phyloP scores from a whole-genome alignment of 2,329 filamentous ascomycete species.

The Trichophyton verrucosum region DNA sequence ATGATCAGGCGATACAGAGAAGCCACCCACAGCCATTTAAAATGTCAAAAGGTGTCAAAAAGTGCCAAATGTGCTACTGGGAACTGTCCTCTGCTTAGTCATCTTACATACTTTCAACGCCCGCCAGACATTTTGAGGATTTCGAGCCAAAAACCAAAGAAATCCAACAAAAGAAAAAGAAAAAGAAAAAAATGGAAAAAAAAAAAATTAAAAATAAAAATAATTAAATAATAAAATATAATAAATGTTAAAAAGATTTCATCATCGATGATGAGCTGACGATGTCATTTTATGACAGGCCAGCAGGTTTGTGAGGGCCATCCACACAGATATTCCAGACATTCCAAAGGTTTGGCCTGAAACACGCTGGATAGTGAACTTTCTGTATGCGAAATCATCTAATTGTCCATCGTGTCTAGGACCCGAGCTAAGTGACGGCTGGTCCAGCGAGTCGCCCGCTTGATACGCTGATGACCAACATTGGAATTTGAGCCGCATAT shows the following conservation, averaged over 20 bases:
- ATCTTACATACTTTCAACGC: not conserved
- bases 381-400: too few species aligned
- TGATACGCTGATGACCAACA: not conserved
- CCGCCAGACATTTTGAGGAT: not conserved
- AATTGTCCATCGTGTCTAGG: not conserved
- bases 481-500: not conserved
- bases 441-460: not conserved
- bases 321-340: too few species aligned
- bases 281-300: too few species aligned
- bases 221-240: not conserved
- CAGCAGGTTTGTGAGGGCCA: too few species aligned
- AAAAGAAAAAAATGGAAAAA: not conserved
- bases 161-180: not conserved
- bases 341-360: too few species aligned
- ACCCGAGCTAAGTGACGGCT: not conserved
- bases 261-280: not conserved
- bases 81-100: not conserved
- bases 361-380: too few species aligned
- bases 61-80: too few species aligned
- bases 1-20: not conserved
- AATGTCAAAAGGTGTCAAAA: not conserved
- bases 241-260: not conserved
- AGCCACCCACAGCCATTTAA: not conserved
- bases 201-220: not conserved
- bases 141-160: not conserved